Percentiles rank a stretch among this genome's conserved stretches.
phyloP scores from a whole-genome alignment of 306 rosid genomes.

The Rosa multiflora region DNA sequence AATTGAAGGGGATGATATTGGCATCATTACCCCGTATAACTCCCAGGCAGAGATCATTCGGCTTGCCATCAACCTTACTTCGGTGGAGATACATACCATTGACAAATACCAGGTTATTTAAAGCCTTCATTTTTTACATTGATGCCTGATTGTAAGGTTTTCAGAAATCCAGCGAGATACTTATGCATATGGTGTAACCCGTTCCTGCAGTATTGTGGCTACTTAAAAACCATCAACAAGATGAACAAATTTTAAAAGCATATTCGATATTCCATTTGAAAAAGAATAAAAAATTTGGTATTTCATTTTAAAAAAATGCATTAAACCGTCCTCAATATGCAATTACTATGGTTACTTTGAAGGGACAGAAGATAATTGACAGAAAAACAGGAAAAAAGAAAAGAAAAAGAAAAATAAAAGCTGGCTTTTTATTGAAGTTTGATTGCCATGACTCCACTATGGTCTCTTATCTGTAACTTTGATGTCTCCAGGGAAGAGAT shows the following conservation, averaged over 20 bases:
- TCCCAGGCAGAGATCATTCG: conserved; percentile 87
- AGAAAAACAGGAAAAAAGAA: not conserved
- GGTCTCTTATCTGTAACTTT: not conserved
- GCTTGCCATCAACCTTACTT: conserved; percentile 39
- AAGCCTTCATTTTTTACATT: not conserved
- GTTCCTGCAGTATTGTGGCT: not conserved
- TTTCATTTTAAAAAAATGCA: not conserved
- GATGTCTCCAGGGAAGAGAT: conserved; percentile 76
- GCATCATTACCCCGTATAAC: conserved; percentile 92
- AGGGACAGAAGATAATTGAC: not conserved
- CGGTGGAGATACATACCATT: conserved; percentile 93
- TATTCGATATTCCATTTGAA: not conserved
- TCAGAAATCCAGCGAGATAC: not conserved
- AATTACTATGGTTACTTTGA: not conserved
- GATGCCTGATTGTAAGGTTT: not conserved
- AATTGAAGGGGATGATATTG: conserved; percentile 63
- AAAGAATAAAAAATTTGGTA: not conserved
- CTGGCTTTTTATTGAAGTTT: conserved; percentile 3
- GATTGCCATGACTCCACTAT: not conserved
- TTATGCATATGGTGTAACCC: not conserved
- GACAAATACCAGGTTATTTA: conserved; percentile 82
- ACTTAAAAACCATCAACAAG: not conserved
- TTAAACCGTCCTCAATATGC: not conserved
- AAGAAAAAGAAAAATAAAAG: not conserved
- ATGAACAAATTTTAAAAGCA: not conserved